phyloP scores from a whole-genome alignment of 331 rosid species.

The Dryas integrifolia region DNA sequence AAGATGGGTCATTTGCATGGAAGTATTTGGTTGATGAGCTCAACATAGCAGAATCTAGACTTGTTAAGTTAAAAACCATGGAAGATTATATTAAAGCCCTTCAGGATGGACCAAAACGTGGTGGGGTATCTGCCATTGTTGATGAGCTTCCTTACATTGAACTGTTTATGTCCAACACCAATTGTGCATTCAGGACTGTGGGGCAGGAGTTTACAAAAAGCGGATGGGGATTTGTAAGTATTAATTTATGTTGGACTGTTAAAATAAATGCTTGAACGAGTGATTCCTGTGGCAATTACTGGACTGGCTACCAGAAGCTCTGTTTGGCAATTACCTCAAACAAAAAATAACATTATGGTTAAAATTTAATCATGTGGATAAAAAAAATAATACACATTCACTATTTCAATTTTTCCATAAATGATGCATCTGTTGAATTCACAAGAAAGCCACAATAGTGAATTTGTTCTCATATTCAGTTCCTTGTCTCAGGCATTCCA shows the following conservation, averaged over 20 bases:
- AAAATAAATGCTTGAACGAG: neutral
- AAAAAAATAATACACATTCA: neutral
- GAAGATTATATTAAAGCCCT: constrained; percentile 58
- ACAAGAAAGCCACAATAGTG: constrained; percentile 4
- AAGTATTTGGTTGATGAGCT: constrained; percentile 75
- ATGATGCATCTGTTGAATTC: neutral
- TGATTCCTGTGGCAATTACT: no score
- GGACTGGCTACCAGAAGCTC: no score
- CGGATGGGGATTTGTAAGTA: constrained; percentile 93
- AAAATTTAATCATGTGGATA: neutral
- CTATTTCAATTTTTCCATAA: neutral
- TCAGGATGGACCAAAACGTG: constrained; percentile 54
- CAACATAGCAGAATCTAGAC: constrained; percentile 65
- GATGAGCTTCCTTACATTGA: constrained; percentile 95
- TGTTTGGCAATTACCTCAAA: neutral
- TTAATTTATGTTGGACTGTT: neutral
- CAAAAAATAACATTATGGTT: neutral
- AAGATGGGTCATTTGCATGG: constrained; percentile 75
- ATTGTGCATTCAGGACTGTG: constrained; percentile 60
- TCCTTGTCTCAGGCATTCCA: constrained; percentile 65
- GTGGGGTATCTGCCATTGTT: constrained; percentile 87
- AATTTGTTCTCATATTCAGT: constrained; percentile 12
- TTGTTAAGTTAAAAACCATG: constrained; percentile 49
- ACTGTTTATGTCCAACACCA: constrained; percentile 50
- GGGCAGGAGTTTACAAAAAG: constrained; percentile 85